Evolutionary conservation across 2,329 filamentous ascomycete species (phyloP), one percentile per base, ranked within the genome.

Genomic region (Penicillium sp.): DNA sequence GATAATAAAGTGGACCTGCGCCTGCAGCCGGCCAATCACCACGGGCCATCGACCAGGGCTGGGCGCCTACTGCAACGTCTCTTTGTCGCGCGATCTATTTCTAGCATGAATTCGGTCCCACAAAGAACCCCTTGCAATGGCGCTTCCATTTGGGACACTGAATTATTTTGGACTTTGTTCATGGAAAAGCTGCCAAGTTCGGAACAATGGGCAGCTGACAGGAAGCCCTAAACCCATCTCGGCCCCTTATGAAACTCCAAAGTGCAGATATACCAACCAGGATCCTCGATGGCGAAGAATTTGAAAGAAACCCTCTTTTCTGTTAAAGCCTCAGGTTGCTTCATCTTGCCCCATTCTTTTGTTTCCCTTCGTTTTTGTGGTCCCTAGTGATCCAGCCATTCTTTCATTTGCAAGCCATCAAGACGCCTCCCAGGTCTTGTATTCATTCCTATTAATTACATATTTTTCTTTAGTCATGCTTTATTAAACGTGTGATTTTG

Each of bases 41-140:
- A 50, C 13, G 16, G 43, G 50, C 26, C 26, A 51, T 53, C 10
- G 20, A 45, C 37, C 50, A 20, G 34, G 24, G 39, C 47, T 44
- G 42, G 56, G 56, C 57, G 57, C 55, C 46, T 54, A 59, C 57
- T 49, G 39, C 39, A 32, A 53, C 42, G 16, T 40, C 50, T 59
- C 48, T 59, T 57, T 53, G 54, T 55, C 56, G 53, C 35, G 46
- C 46, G 29, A 53, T 54, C 57, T 59, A 57, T 57, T 59, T 59
- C 46, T 45, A 49, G 44, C 43, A 20, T 52, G 26, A 38, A 45
- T 24, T 38, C 14, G 11, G 56, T 61, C 50, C 39, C 59, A 57
- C 57, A 47, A 50, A 51, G 47, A 50, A 22, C 59, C 53, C 49
- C 53, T 61, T 26, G 38, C n/a, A 51, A 54, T 53, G 35, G 35